These are phyloP conservation scores for Penicillium sp. DNA, from an alignment of 2,329 filamentous ascomycete species.

Conservation along the genomic window DNA sequence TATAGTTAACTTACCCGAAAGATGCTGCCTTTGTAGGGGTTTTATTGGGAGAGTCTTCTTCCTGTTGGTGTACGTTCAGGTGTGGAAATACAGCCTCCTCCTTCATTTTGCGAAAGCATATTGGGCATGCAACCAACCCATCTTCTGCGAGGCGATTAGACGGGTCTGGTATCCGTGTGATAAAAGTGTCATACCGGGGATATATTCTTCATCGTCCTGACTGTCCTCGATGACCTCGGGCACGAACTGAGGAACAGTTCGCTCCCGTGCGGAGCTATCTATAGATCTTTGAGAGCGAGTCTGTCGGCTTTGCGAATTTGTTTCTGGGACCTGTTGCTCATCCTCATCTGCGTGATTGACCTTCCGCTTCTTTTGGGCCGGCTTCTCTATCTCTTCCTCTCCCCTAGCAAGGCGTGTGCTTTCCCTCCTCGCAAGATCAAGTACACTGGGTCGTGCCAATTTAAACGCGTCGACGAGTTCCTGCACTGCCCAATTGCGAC, in stretches of 20 bases:
- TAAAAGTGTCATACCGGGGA: slow-evolving; percentile 30
- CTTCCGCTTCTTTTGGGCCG: slow-evolving; percentile 36
- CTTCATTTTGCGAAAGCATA: slow-evolving; percentile 78
- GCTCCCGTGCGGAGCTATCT: neutral
- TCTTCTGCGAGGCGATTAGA: slow-evolving; percentile 53
- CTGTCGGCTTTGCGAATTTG: slow-evolving; percentile 26
- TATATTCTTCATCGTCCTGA: slow-evolving; percentile 36
- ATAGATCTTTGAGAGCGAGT: slow-evolving; percentile 34
- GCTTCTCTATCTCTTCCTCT: slow-evolving; percentile 33
- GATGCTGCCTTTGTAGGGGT: slow-evolving; percentile 16
- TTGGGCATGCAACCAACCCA: slow-evolving; percentile 77
- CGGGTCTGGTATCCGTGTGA: neutral
- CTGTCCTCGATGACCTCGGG: slow-evolving; percentile 40
- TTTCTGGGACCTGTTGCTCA: slow-evolving; percentile 36
- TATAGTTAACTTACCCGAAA: slow-evolving; percentile 27
- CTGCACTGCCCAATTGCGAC: slow-evolving; percentile 79
- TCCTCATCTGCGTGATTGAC: slow-evolving; percentile 34
- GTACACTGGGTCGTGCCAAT: slow-evolving; percentile 58
- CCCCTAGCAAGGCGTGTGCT: slow-evolving; percentile 53
- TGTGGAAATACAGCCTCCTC: slow-evolving; percentile 73
- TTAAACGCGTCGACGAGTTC: slow-evolving; percentile 80
- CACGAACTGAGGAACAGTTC: neutral
- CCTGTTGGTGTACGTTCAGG: slow-evolving; percentile 61
- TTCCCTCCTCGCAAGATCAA: slow-evolving; percentile 61
- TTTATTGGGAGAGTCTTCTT: slow-evolving; percentile 1